Evolutionary conservation across 257 asterid species (phyloP), one percentile per base, ranked within the genome.

Genomic region (Salvia rosmarinus): DNA sequence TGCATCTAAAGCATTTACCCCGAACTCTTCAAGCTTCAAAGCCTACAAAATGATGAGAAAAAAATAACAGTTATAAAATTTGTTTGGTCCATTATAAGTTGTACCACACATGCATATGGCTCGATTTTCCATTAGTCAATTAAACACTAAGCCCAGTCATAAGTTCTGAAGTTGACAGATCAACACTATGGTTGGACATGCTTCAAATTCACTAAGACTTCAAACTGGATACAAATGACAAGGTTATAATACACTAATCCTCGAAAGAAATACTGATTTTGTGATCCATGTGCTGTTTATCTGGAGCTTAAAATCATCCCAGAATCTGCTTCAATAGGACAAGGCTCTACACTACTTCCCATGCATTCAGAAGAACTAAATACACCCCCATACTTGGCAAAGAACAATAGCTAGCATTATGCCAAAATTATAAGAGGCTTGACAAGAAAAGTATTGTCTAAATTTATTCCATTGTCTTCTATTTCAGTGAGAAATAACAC

Each of bases 1-100:
- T 50, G 96, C 96, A 70, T 88, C 96, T 51, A 86, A 88, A 73
- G 85, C 88, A 73, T 58, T 78, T 77, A 92, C 98, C 65, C 98
- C 98, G 67, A 92, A 92, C 84, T 92, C 98, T 84, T 89, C 98
- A 51, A 92, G 88, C 88, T 83, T 92, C 87, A 92, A 85, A 19
- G 98, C 88, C 96, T 92, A 74, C 44, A 75, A 23, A 69, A 58
- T 50, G 57, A 70, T 50, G 66, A 65, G 74, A 68, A 46, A 77
- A 77, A 77, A 23, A 77, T 69, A 64, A 68, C 21, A 65, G 70
- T 68, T 72, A 73, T n/a, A n/a, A n/a, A n/a, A n/a, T n/a, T n/a
- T n/a, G n/a, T n/a, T n/a, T n/a, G 49, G 49, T 66, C 37, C 58
- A 40, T 50, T 30, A 23, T 42, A 50, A 72, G 32, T 67, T 28